Percentiles rank a stretch among this genome's conserved stretches.
phyloP scores from a whole-genome alignment of 768 basidiomycete species.

The Galerina marginata region DNA sequence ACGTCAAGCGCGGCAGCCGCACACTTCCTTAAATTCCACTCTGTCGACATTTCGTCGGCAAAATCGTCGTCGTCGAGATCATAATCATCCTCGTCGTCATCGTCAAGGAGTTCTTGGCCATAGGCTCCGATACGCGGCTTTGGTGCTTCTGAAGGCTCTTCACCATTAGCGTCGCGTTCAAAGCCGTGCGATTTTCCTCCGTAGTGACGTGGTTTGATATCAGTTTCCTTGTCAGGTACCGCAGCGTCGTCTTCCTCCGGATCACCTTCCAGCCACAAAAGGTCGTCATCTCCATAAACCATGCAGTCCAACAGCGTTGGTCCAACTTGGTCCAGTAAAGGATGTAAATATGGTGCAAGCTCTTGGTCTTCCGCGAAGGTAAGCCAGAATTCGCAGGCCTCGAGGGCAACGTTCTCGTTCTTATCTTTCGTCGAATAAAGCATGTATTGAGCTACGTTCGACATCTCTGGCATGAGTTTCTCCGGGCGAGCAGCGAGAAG shows the following conservation, averaged over 20 bases:
- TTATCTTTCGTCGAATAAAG: conserved; percentile 97
- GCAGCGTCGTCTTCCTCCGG: conserved; percentile 76
- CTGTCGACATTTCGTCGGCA: conserved; percentile 95
- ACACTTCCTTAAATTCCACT: conserved; percentile 99
- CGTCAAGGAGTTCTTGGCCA: conserved; percentile 81
- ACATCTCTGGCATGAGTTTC: conserved; percentile 95
- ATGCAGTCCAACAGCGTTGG: conserved; percentile 97
- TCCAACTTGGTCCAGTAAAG: conserved; percentile 88
- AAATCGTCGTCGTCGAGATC: conserved; percentile 90
- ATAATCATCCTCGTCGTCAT: conserved; percentile 88
- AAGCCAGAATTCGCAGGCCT: conserved; percentile 99
- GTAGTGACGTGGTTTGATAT: conserved; percentile 96
- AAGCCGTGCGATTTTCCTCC: conserved; percentile 81
- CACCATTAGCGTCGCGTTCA: conserved; percentile 69
- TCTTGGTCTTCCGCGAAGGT: conserved; percentile 97
- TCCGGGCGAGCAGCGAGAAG: conserved; percentile 93
- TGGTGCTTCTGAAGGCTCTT: conserved; percentile 39
- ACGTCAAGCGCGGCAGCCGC: conserved; percentile 98
- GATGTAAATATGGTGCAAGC: conserved; percentile 81
- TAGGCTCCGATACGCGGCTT: conserved; percentile 65
- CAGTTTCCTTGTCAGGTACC: conserved; percentile 92
- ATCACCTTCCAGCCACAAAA: conserved; percentile 93
- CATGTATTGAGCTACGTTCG: conserved; percentile 97
- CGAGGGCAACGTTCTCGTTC: conserved; percentile 94
- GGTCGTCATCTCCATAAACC: conserved; percentile 95